Evolutionary conservation across 164 flowering plant species (phyloP).

Genomic region (Annona squamosa): DNA sequence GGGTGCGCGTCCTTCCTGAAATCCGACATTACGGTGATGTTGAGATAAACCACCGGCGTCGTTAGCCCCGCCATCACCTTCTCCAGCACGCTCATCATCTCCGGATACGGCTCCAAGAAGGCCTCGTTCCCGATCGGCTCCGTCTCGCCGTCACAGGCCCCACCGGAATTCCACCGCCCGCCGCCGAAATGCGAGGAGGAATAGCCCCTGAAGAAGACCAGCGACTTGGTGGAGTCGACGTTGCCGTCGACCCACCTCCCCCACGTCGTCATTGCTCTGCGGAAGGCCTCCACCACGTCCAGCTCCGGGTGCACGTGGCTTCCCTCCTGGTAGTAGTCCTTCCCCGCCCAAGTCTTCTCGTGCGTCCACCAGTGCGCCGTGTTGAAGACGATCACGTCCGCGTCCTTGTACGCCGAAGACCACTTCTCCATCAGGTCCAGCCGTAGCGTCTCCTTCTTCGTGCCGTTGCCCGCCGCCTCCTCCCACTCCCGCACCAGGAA

Average conservation of each 20-base stretch:
- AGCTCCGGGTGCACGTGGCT: slow-evolving; percentile 6
- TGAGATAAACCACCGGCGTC: slow-evolving; percentile 45
- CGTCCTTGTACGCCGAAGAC: slow-evolving; percentile 27
- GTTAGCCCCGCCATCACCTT: slow-evolving; percentile 39
- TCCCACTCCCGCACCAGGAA: slow-evolving; percentile 51
- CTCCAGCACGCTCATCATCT: slow-evolving; percentile 48
- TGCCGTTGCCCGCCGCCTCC: slow-evolving; percentile 25
- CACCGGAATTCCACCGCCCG: slow-evolving; percentile 67
- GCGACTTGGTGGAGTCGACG: slow-evolving; percentile 24
- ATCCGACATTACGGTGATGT: slow-evolving; percentile 52
- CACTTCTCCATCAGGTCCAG: slow-evolving; percentile 33
- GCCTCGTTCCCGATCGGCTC: slow-evolving; percentile 34
- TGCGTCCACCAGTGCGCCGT: slow-evolving; percentile 68
- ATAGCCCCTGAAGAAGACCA: slow-evolving; percentile 46
- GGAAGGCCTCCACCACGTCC: slow-evolving; percentile 29
- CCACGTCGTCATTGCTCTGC: slow-evolving; percentile 53
- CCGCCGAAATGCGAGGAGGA: slow-evolving; percentile 49
- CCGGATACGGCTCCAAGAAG: slow-evolving; percentile 33
- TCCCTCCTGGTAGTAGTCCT: slow-evolving; percentile 15
- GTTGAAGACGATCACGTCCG: slow-evolving; percentile 45
- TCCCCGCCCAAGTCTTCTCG: slow-evolving; percentile 48
- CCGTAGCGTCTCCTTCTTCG: slow-evolving; percentile 42
- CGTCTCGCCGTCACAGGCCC: slow-evolving; percentile 43
- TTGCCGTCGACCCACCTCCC: slow-evolving; percentile 48
- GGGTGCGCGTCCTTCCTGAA: slow-evolving; percentile 68